A percentile compares a stretch with the other conserved stretches of the same genome.
Conservation (phyloP, 192 early-diverging fungal genomes). For the Coemansia aciculifera region DNA sequence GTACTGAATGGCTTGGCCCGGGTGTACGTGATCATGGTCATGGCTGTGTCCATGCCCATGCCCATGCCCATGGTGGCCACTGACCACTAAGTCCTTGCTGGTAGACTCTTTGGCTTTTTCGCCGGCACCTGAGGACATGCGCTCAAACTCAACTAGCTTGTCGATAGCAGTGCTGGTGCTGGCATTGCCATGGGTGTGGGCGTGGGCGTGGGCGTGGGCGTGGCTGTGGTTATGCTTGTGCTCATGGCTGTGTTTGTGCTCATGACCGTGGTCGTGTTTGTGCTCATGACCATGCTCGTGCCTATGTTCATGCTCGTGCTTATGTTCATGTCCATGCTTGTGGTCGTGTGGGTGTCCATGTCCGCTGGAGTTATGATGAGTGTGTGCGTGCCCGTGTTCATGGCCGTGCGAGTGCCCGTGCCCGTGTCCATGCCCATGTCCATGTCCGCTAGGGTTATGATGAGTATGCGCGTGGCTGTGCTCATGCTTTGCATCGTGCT, state of each 20-base stretch:
- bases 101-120: conserved; percentile 4
- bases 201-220: conserved; percentile 14
- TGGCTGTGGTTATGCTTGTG: conserved; percentile 3
- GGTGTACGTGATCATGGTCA: conserved; percentile 28
- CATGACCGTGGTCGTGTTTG: conserved; percentile 10
- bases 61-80: conserved; percentile 18
- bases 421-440: conserved; percentile 10
- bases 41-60: conserved; percentile 26
- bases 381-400: neutral
- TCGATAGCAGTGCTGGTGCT: conserved; percentile 12
- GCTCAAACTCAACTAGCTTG: conserved; percentile 12
- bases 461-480: conserved; percentile 1
- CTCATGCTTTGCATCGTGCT: conserved; percentile 13
- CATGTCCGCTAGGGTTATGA: conserved; percentile 7
- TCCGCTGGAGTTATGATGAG: neutral
- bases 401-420: conserved; percentile 16
- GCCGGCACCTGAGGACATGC: neutral
- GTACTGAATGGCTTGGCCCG: conserved; percentile 46
- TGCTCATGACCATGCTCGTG: conserved; percentile 13
- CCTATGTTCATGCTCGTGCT: neutral
- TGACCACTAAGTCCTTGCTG: conserved; percentile 11
- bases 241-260: neutral
- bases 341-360: conserved; percentile 4
- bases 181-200: conserved; percentile 7
- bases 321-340: conserved; percentile 3